These are phyloP conservation scores for Beauveria medogensis DNA, from an alignment of 2,329 filamentous ascomycete species.

Conservation along the genomic window DNA sequence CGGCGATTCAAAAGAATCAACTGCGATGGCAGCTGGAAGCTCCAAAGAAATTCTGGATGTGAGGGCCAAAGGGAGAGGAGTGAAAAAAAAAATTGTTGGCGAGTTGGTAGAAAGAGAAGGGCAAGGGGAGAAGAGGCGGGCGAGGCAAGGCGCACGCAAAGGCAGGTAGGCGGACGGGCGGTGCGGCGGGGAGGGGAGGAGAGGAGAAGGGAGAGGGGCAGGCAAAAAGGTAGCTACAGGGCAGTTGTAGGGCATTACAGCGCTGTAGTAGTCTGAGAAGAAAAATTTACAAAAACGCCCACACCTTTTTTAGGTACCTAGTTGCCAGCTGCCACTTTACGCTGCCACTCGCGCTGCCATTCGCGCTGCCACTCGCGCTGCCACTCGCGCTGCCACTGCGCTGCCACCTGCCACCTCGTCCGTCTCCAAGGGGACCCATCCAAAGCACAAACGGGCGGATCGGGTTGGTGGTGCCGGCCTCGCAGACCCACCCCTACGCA, in stretches of 20 bases:
- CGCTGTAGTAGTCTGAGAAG: not conserved
- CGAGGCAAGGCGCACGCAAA: not conserved
- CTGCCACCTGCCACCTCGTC: not conserved
- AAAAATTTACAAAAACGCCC: not conserved
- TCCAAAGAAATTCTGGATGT: not conserved
- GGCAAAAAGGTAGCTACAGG: too few species aligned
- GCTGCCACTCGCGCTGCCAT: too few species aligned
- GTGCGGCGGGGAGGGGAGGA: too few species aligned
- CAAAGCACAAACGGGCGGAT: not conserved
- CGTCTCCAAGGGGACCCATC: too few species aligned
- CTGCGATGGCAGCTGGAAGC: not conserved
- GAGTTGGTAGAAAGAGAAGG: constrained; percentile 1
- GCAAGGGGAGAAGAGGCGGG: not conserved
- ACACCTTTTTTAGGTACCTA: not conserved
- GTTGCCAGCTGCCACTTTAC: not conserved
- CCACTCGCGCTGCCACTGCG: too few species aligned
- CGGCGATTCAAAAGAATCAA: not conserved
- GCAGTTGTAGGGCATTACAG: not conserved
- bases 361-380: too few species aligned
- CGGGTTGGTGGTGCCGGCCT: constrained; percentile 8
- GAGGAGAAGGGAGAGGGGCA: not conserved
- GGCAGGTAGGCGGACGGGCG: not conserved
- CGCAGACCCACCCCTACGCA: constrained; percentile 4
- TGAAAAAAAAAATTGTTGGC: constrained; percentile 1
- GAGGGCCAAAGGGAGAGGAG: not conserved